Percentiles rank a stretch among this genome's conserved stretches.
Conservation (phyloP, 1,139 yeast genomes). For the Maudiozyma humilis region DNA sequence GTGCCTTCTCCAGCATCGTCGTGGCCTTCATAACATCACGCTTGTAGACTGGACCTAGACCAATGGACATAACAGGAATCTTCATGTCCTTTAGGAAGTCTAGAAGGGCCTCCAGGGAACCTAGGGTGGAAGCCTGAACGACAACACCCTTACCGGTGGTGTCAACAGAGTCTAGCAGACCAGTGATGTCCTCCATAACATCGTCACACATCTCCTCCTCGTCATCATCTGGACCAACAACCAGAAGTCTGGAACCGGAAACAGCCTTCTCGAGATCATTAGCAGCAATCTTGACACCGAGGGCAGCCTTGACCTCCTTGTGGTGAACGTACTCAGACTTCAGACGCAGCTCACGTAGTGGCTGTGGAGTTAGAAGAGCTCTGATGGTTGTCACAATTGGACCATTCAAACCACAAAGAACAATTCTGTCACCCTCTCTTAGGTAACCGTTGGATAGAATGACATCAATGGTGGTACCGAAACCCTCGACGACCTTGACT, state of each 20-base stretch:
- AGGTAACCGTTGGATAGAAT: conserved; percentile 90
- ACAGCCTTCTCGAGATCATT: conserved; percentile 96
- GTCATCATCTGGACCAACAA: conserved; percentile 95
- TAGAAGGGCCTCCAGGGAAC: conserved; percentile 92
- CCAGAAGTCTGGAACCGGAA: conserved; percentile 93
- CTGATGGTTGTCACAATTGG: conserved; percentile 97
- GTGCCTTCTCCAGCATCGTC: conserved; percentile 93
- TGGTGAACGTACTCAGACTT: conserved; percentile 92
- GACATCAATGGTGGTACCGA: conserved; percentile 97
- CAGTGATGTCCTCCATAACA: conserved; percentile 97
- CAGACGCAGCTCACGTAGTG: conserved; percentile 89
- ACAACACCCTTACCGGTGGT: conserved; percentile 92
- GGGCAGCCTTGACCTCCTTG: conserved; percentile 96
- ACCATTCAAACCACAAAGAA: conserved; percentile 95
- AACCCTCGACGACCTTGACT: conserved; percentile 97
- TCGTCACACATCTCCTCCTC: conserved; percentile 97
- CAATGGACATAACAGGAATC: conserved; percentile 97
- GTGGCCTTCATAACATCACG: conserved; percentile 97
- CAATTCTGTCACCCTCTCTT: conserved; percentile 90
- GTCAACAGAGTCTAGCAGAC: conserved; percentile 88
- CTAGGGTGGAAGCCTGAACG: conserved; percentile 96
- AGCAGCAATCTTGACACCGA: conserved; percentile 98
- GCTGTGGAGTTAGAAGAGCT: conserved; percentile 95
- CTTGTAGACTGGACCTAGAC: conserved; percentile 94
- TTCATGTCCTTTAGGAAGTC: conserved; percentile 97